Evolutionary conservation across 768 basidiomycete genomes (phyloP).

Genomic region (Leccinum sublutescens): DNA sequence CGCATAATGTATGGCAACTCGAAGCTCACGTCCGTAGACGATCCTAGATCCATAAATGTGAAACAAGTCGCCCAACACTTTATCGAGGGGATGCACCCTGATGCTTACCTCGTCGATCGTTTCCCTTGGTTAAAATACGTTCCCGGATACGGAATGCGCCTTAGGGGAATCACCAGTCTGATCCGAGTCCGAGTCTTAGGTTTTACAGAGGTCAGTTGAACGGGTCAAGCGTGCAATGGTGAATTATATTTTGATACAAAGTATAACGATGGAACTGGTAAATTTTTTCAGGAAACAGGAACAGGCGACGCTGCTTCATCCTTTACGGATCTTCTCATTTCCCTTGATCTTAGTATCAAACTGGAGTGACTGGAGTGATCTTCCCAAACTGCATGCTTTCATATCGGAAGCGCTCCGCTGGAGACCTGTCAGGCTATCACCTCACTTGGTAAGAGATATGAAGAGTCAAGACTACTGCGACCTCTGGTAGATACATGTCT

Average conservation of each 20-base stretch:
- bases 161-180: slow-evolving; percentile 51
- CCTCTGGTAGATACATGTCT: no score
- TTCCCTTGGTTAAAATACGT: slow-evolving; percentile 41
- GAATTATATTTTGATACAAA: neutral
- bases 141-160: slow-evolving; percentile 56
- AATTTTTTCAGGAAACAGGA: slow-evolving; percentile 3
- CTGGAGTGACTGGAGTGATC: slow-evolving; percentile 32
- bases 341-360: slow-evolving; percentile 30
- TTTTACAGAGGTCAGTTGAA: slow-evolving; percentile 50
- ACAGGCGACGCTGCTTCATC: slow-evolving; percentile 21
- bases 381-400: slow-evolving; percentile 39
- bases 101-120: slow-evolving; percentile 35
- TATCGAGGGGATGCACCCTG: slow-evolving; percentile 30
- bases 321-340: slow-evolving; percentile 28
- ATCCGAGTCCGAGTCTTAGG: slow-evolving; percentile 29
- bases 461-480: no score
- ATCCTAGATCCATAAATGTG: slow-evolving; percentile 23
- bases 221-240: slow-evolving; percentile 46
- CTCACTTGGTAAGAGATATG: slow-evolving; percentile 19
- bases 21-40: slow-evolving; percentile 15
- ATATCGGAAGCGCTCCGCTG: slow-evolving; percentile 38
- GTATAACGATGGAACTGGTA: neutral
- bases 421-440: slow-evolving; percentile 30
- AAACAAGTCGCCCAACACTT: slow-evolving; percentile 25
- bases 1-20: slow-evolving; percentile 28